A percentile compares a stretch with the other conserved stretches of the same genome.
Evolutionary conservation across 148 eudicot species (phyloP).

Genomic region (Mesembryanthemum crystallinum): DNA sequence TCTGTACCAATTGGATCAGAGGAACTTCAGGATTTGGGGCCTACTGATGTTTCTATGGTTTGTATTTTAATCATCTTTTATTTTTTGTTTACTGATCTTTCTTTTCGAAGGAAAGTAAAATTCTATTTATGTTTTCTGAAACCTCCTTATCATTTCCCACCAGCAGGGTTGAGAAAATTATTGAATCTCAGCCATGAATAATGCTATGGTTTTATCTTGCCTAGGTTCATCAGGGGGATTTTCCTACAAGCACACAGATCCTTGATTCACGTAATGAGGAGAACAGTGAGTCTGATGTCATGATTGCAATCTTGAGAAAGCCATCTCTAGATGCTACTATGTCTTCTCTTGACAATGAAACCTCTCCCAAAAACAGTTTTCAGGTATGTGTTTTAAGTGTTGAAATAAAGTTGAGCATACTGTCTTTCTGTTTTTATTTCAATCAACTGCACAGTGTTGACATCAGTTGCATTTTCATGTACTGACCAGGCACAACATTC

Average conservation of each 20-base stretch:
- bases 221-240: slow-evolving; percentile 18
- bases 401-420: background rate
- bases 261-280: slow-evolving; percentile 16
- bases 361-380: slow-evolving; percentile 11
- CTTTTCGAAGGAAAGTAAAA: background rate
- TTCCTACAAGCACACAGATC: slow-evolving; percentile 15
- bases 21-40: slow-evolving; percentile 21
- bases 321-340: slow-evolving; percentile 13
- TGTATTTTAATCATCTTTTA: background rate
- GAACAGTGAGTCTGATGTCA: slow-evolving; percentile 17
- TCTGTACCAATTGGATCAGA: background rate
- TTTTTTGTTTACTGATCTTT: background rate
- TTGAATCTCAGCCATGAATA: slow-evolving; percentile 9
- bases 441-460: background rate
- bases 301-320: slow-evolving; percentile 22
- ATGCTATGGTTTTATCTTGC: background rate
- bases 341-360: slow-evolving; percentile 28
- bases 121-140: background rate
- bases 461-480: background rate
- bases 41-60: slow-evolving; percentile 33
- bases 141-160: background rate
- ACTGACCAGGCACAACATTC: slow-evolving; percentile 14
- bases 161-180: background rate
- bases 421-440: slow-evolving; percentile 2
- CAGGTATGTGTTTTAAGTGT: slow-evolving; percentile 32